Base-by-base conservation (phyloP, 331 rosid genomes). In the Quercus lobata region DNA sequence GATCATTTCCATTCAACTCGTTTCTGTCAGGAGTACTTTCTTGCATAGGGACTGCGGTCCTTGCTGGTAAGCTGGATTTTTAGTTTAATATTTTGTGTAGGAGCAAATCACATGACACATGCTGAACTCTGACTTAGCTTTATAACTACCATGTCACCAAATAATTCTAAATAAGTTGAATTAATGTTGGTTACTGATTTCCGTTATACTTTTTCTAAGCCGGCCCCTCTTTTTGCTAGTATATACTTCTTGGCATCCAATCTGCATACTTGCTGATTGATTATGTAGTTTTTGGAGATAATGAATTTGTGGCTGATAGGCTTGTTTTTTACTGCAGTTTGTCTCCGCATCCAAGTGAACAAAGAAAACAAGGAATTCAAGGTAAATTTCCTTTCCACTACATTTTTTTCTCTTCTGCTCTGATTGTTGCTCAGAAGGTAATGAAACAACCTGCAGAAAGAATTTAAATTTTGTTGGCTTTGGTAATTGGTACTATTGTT, bases 281-380 rank as follows among this genome's bases (percentile, higher is more conserved):
- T 14, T 49, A 49, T 49, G 17, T 49, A 49, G 18, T 49, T 49
- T 49, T 49, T 14, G 18, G 55, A 78, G 49, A 44, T 34, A 25
- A 54, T 25, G n/a, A 34, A 14, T 52, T 53, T 27, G 68, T 69
- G 54, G 44, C 79, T 37, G 35, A 72, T 66, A 74, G 4, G 1
- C 19, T 70, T 53, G 63, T 79, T 82, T 84, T 73, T 75, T 73
- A 55, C 54, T 81, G 81, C 89, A 96, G 99, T 96, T 78, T 96
- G 97, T 79, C 99, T 96, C 58, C 96, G 99, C 75, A 96, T 96
- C 74, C 99, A 96, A 88, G 97, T 96, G 83, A 96, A 96, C 82
- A 96, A 93, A 84, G 98, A 96, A 84, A 96, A 96, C 81, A 93
- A 96, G 88, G 99, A 96, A 74, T 93, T 96, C 88, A 96, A 93